Conservation (phyloP, 108 stramenopile species). For the Chaetoceros tenuissimus region DNA sequence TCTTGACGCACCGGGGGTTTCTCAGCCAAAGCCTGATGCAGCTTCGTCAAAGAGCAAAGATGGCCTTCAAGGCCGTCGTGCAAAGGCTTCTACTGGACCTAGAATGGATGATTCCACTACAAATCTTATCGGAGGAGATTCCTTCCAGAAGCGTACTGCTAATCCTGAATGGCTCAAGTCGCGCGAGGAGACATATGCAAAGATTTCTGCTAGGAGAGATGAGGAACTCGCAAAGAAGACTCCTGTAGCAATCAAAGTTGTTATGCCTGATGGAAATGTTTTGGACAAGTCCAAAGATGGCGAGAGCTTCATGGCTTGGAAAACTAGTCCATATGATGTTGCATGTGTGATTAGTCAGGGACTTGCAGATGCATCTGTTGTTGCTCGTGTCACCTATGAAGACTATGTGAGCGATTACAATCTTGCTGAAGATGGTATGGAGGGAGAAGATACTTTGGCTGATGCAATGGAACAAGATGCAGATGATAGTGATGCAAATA, state of each 20-base stretch:
- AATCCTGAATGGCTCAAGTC: conserved; percentile 66
- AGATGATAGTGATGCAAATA: conserved; percentile 42
- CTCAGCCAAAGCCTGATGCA: conserved; percentile 9
- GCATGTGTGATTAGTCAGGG: conserved; percentile 85
- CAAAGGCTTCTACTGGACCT: conserved; percentile 68
- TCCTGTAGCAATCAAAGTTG: conserved; percentile 79
- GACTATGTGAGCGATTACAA: conserved; percentile 68
- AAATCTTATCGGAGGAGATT: conserved; percentile 64
- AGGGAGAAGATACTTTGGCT: conserved; percentile 50
- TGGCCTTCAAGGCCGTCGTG: conserved; percentile 67
- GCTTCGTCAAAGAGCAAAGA: conserved; percentile 1
- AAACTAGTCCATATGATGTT: conserved; percentile 89
- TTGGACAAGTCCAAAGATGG: conserved; percentile 40
- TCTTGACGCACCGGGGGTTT: conserved; percentile 25
- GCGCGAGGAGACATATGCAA: conserved; percentile 49
- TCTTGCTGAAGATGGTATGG: conserved; percentile 76
- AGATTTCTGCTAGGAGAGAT: conserved; percentile 43
- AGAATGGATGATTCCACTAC: conserved; percentile 52
- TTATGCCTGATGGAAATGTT: conserved; percentile 92
- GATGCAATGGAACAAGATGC: conserved; percentile 69
- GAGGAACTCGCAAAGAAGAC: conserved; percentile 55
- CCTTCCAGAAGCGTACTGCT: conserved; percentile 43
- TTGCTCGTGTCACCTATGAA: conserved; percentile 86
- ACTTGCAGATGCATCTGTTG: conserved; percentile 71
- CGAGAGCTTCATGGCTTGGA: conserved; percentile 26